These are phyloP conservation scores for Blastocladiella britannica DNA, from an alignment of 192 early-diverging fungal species.

Conservation along the genomic window DNA sequence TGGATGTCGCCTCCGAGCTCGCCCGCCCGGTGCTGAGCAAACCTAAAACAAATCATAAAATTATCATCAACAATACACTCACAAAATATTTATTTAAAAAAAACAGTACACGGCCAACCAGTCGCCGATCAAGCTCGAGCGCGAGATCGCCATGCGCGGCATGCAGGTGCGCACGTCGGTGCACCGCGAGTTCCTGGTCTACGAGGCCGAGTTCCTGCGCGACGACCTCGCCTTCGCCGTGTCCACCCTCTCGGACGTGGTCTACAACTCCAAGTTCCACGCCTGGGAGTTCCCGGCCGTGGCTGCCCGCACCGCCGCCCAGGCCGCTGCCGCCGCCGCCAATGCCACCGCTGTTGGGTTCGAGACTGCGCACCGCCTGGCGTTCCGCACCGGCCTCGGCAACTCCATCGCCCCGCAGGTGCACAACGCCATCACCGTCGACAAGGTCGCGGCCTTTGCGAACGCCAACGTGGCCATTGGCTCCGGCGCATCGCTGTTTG, in stretches of 20 bases:
- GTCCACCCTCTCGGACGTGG: slow-evolving; percentile 44
- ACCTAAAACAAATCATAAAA: slow-evolving; percentile 2
- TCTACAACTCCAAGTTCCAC: slow-evolving; percentile 57
- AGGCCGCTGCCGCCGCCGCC: slow-evolving; percentile 39
- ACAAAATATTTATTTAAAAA: background rate
- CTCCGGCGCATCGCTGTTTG: slow-evolving; percentile 50
- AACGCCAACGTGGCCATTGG: slow-evolving; percentile 3
- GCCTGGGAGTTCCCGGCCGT: slow-evolving; percentile 71
- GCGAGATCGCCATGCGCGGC: slow-evolving; percentile 80
- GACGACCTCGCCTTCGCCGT: slow-evolving; percentile 46
- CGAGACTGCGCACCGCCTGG: slow-evolving; percentile 67
- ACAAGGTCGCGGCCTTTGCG: slow-evolving; percentile 54
- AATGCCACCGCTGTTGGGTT: slow-evolving; percentile 42
- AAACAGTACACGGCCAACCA: slow-evolving; percentile 53
- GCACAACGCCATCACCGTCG: slow-evolving; percentile 37
- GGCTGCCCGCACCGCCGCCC: slow-evolving; percentile 31
- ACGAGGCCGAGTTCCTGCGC: slow-evolving; percentile 74
- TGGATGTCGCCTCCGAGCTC: no score
- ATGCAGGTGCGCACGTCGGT: slow-evolving; percentile 59
- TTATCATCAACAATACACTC: background rate
- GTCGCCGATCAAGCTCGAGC: slow-evolving; percentile 64
- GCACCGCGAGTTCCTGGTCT: slow-evolving; percentile 60
- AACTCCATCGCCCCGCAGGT: slow-evolving; percentile 72
- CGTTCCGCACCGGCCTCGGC: slow-evolving; percentile 85
- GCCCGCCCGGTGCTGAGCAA: background rate